Conservation (phyloP, 108 stramenopile genomes). For the Cyclostephanos tholiformis region DNA sequence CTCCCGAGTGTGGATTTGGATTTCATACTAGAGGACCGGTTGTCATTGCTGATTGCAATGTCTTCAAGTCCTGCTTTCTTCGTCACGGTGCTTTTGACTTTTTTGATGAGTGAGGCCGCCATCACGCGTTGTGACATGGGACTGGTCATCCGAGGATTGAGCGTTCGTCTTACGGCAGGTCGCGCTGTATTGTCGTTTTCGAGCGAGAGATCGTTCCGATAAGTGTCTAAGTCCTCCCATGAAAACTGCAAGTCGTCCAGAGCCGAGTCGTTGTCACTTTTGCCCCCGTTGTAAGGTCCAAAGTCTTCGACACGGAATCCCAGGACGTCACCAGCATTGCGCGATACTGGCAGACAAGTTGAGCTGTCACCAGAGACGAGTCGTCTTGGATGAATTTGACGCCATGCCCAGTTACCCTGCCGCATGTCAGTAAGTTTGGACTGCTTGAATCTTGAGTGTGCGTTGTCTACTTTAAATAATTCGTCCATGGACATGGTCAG, state of each 20-base stretch:
- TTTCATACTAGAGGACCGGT: constrained; percentile 8
- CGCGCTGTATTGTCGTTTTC: constrained; percentile 2
- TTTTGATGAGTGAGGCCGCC: constrained; percentile 18
- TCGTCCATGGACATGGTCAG: constrained; percentile 14
- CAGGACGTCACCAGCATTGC: constrained; percentile 16
- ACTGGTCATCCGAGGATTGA: constrained; percentile 20
- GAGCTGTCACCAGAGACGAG: constrained; percentile 9
- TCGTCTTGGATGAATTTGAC: constrained; percentile 8
- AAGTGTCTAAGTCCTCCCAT: constrained; percentile 23
- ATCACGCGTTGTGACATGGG: constrained; percentile 12
- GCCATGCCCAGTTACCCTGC: neutral
- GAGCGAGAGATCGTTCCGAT: constrained; percentile 1
- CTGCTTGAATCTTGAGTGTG: neutral
- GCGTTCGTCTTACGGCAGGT: constrained; percentile 12
- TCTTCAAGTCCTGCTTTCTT: neutral
- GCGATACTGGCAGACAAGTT: constrained; percentile 15
- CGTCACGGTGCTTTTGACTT: neutral
- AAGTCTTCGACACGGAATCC: constrained; percentile 29
- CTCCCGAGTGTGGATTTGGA: constrained; percentile 9
- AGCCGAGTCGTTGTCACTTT: neutral
- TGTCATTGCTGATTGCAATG: neutral
- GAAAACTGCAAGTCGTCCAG: constrained; percentile 22
- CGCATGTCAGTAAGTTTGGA: neutral
- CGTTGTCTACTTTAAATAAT: neutral
- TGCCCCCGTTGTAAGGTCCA: constrained; percentile 13